Evolutionary conservation across 2,329 filamentous ascomycete genomes (phyloP), one percentile per base, ranked within the genome.

Genomic region (Blastomyces percursus): DNA sequence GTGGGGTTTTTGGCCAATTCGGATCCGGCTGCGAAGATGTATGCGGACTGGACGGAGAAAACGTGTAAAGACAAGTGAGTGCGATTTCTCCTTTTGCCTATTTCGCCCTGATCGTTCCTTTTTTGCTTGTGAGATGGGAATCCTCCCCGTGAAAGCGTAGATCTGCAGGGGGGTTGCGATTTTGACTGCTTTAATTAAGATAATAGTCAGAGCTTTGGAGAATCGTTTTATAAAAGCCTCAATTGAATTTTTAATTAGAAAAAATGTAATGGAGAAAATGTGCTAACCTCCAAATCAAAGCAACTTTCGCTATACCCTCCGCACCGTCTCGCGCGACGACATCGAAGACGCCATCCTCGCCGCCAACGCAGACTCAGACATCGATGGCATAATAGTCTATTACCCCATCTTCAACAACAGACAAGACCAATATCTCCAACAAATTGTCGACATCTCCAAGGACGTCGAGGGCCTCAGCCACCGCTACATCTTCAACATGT

Each of bases 401-500:
- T 99, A 97, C 76, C 94, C 94, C 62, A 95, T 99, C 77, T 97
- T 96, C 76, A 89, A 91, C 78, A 88, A 87, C 60, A 83, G 85
- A 35, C 91, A 96, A 76, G 94, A 99, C 77, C 89, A 90, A 75
- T 97, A 97, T 76, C 86, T 99, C 67, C 93, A 97, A 78, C 92
- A 96, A 78, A 90, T 95, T 2, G 91, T 96, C 62, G 86, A 90
- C 62, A 83, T 96, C 52, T 79, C 84, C 75, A 97, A 99, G 77
- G 94, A 99, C 71, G 93, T 99, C 67, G 94, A 99, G 77, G 94
- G 94, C 44, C 85, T 99, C 63, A 91, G 88, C 69, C 93, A 96
- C 77, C 87, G 87, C 73, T 92, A 97, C 78, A 88, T 97, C 72
- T 92, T 93, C 84, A 99, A 99, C 83, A 96, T 99, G 92, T 99